Evolutionary conservation across 257 asterid species (phyloP), one percentile per base, ranked within the genome.

Genomic region (Leonotis leonurus): DNA sequence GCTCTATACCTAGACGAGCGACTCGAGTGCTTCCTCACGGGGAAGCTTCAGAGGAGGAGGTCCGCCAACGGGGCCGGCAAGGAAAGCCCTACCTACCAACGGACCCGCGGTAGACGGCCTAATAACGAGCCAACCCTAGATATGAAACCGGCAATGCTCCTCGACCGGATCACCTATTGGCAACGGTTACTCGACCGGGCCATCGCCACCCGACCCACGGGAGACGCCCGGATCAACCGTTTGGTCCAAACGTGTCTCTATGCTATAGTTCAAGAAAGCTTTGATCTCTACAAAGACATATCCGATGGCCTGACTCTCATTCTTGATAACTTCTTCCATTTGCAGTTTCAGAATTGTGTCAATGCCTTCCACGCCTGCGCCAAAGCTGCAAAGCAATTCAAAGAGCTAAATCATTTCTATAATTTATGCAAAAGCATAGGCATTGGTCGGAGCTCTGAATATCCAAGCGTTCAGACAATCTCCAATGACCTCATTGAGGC

Each of bases 1-100:
- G 89, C 95, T 2, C 84, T 89, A 2, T 89, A 89, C 61, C 87
- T 89, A 4, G 95, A 89, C n/a, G 96, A 86, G 74, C 84, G 95
- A 10, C 62, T 86, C 9, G 96, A 89, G 40, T 89, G 94, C 64
- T 89, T 86, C 24, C 76, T 89, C 4, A 89, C 89, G 0, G 96
- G 96, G 3, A 89, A 89, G 70, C 74, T 89, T 3, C 96, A 86
- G 59, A 60, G 85, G 10, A 51, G 94, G 52, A 64, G 48, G n/a
- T 79, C 75, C 54, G 75, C 75, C 0, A 73, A 76, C 0, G 78
- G 55, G 21, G 56, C 41, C 0, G 17, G 22, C 56, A 57, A 40
- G 25, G 85, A 69, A 21, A 35, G 67, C 14, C 46, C 67, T 5
- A 51, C 33, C 32, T 18, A 30, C 32, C 60, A 50, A 13, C 56